These are phyloP conservation scores for Martensiomyces pterosporus DNA, from an alignment of 192 early-diverging fungal genomes.

Conservation along the genomic window DNA sequence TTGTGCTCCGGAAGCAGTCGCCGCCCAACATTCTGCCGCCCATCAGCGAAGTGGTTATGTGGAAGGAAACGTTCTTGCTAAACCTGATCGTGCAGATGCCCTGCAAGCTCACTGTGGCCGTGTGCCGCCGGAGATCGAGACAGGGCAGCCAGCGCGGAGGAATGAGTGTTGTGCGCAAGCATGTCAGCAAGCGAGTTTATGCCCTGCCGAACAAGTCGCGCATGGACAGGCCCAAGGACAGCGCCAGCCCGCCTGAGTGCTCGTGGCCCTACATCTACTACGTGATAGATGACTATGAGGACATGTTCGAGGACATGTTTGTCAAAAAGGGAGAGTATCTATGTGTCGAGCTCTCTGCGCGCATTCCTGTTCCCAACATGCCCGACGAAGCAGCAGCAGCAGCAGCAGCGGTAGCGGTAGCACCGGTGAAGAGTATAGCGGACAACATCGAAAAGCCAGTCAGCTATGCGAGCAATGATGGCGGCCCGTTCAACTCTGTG, in stretches of 20 bases:
- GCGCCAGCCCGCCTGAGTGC: conserved; percentile 82
- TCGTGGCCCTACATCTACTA: conserved; percentile 91
- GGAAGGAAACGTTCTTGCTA: conserved; percentile 89
- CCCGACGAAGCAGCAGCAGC: conserved; percentile 31
- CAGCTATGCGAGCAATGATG: conserved; percentile 43
- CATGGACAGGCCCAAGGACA: conserved; percentile 73
- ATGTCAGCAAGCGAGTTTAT: conserved; percentile 71
- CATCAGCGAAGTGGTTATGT: conserved; percentile 70
- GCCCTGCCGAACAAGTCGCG: conserved; percentile 87
- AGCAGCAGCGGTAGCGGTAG: conserved; percentile 10
- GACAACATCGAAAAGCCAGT: conserved; percentile 34
- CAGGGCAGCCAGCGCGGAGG: conserved; percentile 50
- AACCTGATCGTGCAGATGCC: conserved; percentile 89
- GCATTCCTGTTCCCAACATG: conserved; percentile 55
- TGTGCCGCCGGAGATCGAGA: conserved; percentile 64
- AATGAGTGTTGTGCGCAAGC: conserved; percentile 73
- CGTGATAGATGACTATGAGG: conserved; percentile 89
- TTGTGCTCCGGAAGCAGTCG: conserved; percentile 75
- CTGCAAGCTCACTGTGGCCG: conserved; percentile 85
- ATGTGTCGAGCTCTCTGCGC: conserved; percentile 82
- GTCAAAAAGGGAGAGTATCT: conserved; percentile 82
- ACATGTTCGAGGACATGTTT: conserved; percentile 81
- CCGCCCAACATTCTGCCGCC: conserved; percentile 57
- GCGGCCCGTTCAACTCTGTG: conserved; percentile 32
- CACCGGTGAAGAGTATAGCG: conserved; percentile 8